Percentiles rank a stretch among this genome's conserved stretches.
Evolutionary conservation across 2,329 filamentous ascomycete species (phyloP).

Genomic region (Ramichloridium luteum): DNA sequence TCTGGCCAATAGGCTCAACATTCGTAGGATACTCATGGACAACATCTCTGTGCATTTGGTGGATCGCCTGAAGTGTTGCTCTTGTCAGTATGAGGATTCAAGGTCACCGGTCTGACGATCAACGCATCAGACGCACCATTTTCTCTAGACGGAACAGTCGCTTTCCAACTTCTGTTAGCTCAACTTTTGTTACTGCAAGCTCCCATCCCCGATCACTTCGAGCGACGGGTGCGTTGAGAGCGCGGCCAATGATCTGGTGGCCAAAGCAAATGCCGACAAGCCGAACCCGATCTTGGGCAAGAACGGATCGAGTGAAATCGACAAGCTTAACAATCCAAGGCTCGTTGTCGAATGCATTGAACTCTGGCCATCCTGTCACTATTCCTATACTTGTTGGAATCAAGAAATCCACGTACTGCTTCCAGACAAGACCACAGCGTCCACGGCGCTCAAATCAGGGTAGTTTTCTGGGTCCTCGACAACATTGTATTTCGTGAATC

Average conservation of each 20-base stretch:
- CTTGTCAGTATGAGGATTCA: slow-evolving; percentile 1
- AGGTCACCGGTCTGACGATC: too few relatives aligned
- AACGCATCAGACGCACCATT: slow-evolving; percentile 43
- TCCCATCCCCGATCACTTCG: slow-evolving; percentile 66
- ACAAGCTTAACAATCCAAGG: slow-evolving; percentile 68
- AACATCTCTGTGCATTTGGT: slow-evolving; percentile 80
- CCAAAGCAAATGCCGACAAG: slow-evolving; percentile 79
- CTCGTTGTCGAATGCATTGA: slow-evolving; percentile 60
- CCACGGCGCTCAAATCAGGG: slow-evolving; percentile 59
- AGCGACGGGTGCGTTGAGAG: slow-evolving; percentile 55
- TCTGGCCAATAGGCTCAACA: slow-evolving; percentile 51
- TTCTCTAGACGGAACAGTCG: slow-evolving; percentile 57
- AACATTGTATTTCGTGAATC: slow-evolving; percentile 58
- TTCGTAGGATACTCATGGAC: slow-evolving; percentile 52
- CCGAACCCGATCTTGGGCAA: slow-evolving; percentile 50
- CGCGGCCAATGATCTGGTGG: slow-evolving; percentile 70
- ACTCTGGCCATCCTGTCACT: slow-evolving; percentile 33
- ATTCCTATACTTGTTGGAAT: neutral
- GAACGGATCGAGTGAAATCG: slow-evolving; percentile 50
- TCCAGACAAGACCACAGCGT: slow-evolving; percentile 74
- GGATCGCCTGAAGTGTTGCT: slow-evolving; percentile 56
- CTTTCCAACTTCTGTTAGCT: slow-evolving; percentile 57
- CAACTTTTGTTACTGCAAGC: slow-evolving; percentile 57
- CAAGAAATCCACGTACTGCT: slow-evolving; percentile 24
- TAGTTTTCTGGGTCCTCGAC: slow-evolving; percentile 54